Conservation (phyloP, 2,329 filamentous ascomycete genomes). For the Neodidymelliopsis sp. region DNA sequence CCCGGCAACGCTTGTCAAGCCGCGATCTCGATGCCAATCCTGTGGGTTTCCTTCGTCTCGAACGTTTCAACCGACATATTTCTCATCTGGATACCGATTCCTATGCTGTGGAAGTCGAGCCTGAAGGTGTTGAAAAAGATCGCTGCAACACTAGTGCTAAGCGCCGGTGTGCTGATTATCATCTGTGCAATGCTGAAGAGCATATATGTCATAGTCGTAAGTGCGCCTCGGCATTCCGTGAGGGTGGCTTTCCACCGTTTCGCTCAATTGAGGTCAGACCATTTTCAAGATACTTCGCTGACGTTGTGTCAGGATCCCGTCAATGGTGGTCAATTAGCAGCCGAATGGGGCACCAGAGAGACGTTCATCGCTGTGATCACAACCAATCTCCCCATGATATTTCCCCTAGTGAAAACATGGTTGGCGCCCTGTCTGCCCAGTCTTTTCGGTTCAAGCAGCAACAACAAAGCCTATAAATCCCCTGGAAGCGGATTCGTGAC, state of each 20-base stretch:
- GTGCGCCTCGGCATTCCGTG: no score
- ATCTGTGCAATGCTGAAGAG: slow-evolving; percentile 63
- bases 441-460: slow-evolving; percentile 18
- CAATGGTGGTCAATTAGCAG: slow-evolving; percentile 52
- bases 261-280: not conserved
- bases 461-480: slow-evolving; percentile 21
- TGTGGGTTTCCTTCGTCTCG: slow-evolving; percentile 45
- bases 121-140: slow-evolving; percentile 61
- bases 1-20: slow-evolving; percentile 52
- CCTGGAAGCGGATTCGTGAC: slow-evolving; percentile 24
- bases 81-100: slow-evolving; percentile 64
- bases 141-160: slow-evolving; percentile 62
- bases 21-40: slow-evolving; percentile 18
- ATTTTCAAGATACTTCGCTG: not conserved
- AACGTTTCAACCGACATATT: slow-evolving; percentile 67
- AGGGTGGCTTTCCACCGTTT: slow-evolving; percentile 9
- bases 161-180: slow-evolving; percentile 64
- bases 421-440: slow-evolving; percentile 19
- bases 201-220: slow-evolving; percentile 56
- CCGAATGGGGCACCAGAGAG: slow-evolving; percentile 56
- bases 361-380: slow-evolving; percentile 57
- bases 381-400: slow-evolving; percentile 53
- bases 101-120: slow-evolving; percentile 62
- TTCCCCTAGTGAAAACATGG: slow-evolving; percentile 24
- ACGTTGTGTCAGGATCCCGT: slow-evolving; percentile 38